A percentile compares a stretch with the other conserved stretches of the same genome.
Evolutionary conservation across 345 rosid genomes (phyloP).

Genomic region (Mercurialis annua): DNA sequence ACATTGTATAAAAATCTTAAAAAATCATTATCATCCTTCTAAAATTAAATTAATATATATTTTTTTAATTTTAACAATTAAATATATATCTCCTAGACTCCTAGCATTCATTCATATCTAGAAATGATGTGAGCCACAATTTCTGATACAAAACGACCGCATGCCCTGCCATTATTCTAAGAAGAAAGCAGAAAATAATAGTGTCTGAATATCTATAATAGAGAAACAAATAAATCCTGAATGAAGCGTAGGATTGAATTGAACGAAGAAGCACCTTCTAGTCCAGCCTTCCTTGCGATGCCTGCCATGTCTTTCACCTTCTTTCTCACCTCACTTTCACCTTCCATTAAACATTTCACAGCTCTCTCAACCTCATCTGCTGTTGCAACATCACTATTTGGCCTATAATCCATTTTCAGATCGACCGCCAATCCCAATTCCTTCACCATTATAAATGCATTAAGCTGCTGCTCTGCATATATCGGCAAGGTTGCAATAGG

Average conservation of each 20-base stretch:
- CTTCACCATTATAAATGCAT: constrained; percentile 24
- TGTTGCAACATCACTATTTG: not conserved
- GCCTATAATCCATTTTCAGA: constrained; percentile 23
- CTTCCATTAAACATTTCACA: constrained; percentile 2
- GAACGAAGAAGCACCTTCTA: constrained; percentile 13
- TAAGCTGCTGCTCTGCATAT: constrained; percentile 31
- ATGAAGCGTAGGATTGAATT: constrained; percentile 3
- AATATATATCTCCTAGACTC: too few relatives aligned
- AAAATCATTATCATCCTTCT: too few relatives aligned
- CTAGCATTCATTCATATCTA: too few relatives aligned
- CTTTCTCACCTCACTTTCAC: constrained; percentile 10
- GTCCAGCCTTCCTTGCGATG: not conserved
- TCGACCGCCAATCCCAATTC: constrained; percentile 24
- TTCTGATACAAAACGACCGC: too few relatives aligned
- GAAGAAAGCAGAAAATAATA: too few relatives aligned
- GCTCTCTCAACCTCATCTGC: constrained; percentile 10
- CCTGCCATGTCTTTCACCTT: constrained; percentile 7
- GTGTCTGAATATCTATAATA: too few relatives aligned
- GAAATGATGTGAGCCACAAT: too few relatives aligned
- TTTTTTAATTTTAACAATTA: too few relatives aligned
- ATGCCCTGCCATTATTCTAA: too few relatives aligned
- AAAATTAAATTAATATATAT: too few relatives aligned
- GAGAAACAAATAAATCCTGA: not conserved
- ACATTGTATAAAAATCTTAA: too few relatives aligned
- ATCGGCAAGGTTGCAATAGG: constrained; percentile 19